These are phyloP conservation scores for Thymus mandschuricus DNA, from an alignment of 257 asterid genomes.

Conservation along the genomic window DNA sequence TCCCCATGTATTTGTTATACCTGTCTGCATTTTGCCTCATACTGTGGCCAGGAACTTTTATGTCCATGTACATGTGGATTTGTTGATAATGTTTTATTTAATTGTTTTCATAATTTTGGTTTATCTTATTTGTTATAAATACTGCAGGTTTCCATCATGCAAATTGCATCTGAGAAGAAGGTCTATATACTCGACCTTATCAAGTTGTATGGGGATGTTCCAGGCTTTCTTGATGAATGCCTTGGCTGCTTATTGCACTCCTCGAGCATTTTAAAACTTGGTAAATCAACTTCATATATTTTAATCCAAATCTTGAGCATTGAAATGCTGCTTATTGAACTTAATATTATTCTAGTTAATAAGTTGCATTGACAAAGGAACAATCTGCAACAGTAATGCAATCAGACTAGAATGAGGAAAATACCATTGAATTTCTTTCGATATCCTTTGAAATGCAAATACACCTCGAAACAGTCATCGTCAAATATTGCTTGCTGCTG, in stretches of 20 bases:
- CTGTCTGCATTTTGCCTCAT: neutral
- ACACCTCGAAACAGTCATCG: slow-evolving; percentile 20
- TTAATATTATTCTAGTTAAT: neutral
- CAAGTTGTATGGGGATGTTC: slow-evolving; percentile 66
- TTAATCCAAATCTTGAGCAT: slow-evolving; percentile 3
- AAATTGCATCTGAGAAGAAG: slow-evolving; percentile 85
- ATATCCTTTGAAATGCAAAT: slow-evolving; percentile 2
- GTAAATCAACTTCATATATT: slow-evolving; percentile 46
- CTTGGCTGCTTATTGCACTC: slow-evolving; percentile 76
- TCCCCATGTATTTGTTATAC: neutral
- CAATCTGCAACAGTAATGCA: neutral
- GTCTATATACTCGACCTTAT: slow-evolving; percentile 89
- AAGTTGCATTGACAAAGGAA: slow-evolving; percentile 13
- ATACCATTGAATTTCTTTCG: neutral
- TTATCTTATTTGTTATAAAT: slow-evolving; percentile 20
- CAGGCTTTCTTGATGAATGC: slow-evolving; percentile 72
- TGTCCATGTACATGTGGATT: no score
- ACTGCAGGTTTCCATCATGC: slow-evolving; percentile 94
- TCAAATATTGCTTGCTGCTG: neutral
- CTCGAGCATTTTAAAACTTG: slow-evolving; percentile 85
- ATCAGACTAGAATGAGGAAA: slow-evolving; percentile 12
- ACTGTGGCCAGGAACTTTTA: neutral
- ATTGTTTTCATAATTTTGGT: neutral
- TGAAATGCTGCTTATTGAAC: slow-evolving; percentile 9
- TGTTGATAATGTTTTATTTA: no score